Evolutionary conservation across 2,329 filamentous ascomycete species (phyloP).

Genomic region (Daldinia eschscholtzii): DNA sequence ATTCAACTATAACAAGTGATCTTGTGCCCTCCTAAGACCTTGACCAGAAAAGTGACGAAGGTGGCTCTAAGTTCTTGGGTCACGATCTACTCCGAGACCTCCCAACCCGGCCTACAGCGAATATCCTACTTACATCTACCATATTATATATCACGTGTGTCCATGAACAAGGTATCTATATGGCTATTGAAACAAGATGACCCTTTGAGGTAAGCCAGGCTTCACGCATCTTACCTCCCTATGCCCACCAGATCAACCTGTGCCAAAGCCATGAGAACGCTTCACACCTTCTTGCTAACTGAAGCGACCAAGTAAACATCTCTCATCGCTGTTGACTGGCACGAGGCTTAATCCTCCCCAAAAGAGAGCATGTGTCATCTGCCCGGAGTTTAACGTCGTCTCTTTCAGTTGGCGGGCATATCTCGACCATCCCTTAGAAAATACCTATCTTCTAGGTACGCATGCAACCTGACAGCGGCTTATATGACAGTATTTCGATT

Average conservation of each 20-base stretch:
- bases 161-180: not conserved
- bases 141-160: not conserved
- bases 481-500: not conserved
- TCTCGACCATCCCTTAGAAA: not conserved
- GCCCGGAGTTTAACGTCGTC: not conserved
- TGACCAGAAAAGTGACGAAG: not conserved
- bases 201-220: not conserved
- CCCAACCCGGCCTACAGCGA: not conserved
- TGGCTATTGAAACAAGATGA: not conserved
- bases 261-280: not conserved
- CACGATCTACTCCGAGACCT: not conserved
- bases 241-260: not conserved
- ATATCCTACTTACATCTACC: not conserved
- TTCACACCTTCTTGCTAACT: slow-evolving; percentile 2
- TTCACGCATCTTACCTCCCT: not conserved
- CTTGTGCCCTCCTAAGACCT: not conserved
- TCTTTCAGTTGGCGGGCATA: not conserved
- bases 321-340: not conserved
- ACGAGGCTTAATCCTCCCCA: not conserved
- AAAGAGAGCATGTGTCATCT: not conserved
- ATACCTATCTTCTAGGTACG: not conserved
- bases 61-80: not conserved
- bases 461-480: not conserved
- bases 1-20: not conserved
- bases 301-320: not conserved